Conservation (phyloP, 331 rosid species). For the Pyrus hybrid region DNA sequence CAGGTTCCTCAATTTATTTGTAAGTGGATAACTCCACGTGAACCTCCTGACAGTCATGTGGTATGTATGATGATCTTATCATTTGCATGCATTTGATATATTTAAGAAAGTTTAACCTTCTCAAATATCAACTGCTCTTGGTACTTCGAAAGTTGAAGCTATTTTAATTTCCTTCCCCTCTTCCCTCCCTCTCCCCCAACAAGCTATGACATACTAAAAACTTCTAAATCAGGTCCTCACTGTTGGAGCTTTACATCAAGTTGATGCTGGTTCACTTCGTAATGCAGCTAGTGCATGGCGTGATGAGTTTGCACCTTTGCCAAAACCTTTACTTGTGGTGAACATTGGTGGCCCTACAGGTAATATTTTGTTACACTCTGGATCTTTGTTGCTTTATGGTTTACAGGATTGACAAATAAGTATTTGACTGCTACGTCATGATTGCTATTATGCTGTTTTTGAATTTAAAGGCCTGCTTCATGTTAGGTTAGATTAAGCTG, state of each 20-base stretch:
- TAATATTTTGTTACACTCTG: conserved; percentile 20
- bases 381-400: conserved; percentile 4
- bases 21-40: conserved; percentile 86
- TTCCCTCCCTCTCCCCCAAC: neutral
- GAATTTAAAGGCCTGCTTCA: neutral
- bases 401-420: neutral
- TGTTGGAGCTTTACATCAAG: conserved; percentile 79
- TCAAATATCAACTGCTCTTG: neutral
- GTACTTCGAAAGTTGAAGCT: neutral
- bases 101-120: neutral
- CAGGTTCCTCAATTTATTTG: conserved; percentile 70
- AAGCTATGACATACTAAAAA: conserved; percentile 4
- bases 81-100: neutral
- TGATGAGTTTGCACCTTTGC: conserved; percentile 70
- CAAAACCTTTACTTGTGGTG: conserved; percentile 81
- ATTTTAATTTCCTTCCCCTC: neutral
- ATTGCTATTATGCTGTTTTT: neutral
- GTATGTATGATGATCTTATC: conserved; percentile 33
- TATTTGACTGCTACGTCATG: neutral
- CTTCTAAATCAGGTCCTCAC: conserved; percentile 64
- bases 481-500: neutral
- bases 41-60: conserved; percentile 82
- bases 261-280: conserved; percentile 77
- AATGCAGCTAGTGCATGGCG: conserved; percentile 79
- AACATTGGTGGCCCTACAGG: conserved; percentile 83